Conservation (phyloP, 768 basidiomycete species). For the Tubosaeta brunneosetosa region DNA sequence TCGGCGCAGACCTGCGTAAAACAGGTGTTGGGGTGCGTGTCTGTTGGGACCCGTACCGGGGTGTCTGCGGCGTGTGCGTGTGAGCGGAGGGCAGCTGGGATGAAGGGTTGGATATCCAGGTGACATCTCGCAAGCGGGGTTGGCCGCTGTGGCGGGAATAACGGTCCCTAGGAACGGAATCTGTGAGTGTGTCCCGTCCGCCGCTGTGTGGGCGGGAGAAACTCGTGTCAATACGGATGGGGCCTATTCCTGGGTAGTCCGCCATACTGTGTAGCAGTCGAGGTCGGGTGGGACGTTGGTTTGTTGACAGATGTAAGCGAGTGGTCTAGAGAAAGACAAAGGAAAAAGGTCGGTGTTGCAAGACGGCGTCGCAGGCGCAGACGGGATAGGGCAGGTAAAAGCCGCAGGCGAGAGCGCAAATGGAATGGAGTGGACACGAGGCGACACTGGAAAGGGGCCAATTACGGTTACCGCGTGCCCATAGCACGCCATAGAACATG, state of each 20-base stretch:
- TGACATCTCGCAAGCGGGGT: constrained; percentile 27
- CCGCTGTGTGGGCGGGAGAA: constrained; percentile 25
- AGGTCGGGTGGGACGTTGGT: not conserved
- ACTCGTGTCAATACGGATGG: constrained; percentile 29
- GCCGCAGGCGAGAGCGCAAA: constrained; percentile 12
- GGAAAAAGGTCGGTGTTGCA: constrained; percentile 1
- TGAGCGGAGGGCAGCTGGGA: constrained; percentile 25
- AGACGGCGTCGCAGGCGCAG: constrained; percentile 22
- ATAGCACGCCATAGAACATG: constrained; percentile 14
- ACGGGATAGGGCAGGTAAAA: constrained; percentile 20
- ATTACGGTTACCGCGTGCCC: constrained; percentile 13
- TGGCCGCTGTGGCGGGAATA: constrained; percentile 28
- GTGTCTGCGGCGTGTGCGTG: constrained; percentile 27
- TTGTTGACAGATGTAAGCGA: not conserved
- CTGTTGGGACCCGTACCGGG: constrained; percentile 21
- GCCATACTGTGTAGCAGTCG: constrained; percentile 15
- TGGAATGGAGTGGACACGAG: constrained; percentile 26
- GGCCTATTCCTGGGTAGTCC: constrained; percentile 20
- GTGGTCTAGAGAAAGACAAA: not conserved
- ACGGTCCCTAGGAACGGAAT: constrained; percentile 22
- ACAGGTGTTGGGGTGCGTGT: constrained; percentile 26
- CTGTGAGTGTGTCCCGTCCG: constrained; percentile 25
- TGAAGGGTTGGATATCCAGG: constrained; percentile 28
- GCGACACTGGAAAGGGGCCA: constrained; percentile 27
- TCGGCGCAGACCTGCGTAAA: constrained; percentile 26